Evolutionary conservation across 768 basidiomycete genomes (phyloP).

Genomic region (Suillus plorans): DNA sequence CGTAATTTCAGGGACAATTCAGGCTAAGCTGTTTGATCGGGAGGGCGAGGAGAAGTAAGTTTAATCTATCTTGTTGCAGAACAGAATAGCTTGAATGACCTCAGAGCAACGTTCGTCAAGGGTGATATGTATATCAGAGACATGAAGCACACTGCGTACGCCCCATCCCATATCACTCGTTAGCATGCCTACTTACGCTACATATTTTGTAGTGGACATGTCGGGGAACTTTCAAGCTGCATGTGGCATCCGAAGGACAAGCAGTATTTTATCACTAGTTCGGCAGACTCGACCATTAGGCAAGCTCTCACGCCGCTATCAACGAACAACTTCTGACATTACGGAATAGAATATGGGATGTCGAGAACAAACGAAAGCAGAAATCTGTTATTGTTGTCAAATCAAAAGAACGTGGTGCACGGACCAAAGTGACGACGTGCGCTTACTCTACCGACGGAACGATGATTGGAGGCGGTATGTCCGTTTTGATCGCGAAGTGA

Average conservation of each 20-base stretch:
- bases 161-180: slow-evolving; percentile 16
- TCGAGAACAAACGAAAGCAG: slow-evolving; percentile 89
- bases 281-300: slow-evolving; percentile 96
- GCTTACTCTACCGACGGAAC: slow-evolving; percentile 89
- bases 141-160: slow-evolving; percentile 97
- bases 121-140: slow-evolving; percentile 98
- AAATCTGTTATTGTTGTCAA: slow-evolving; percentile 96
- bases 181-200: slow-evolving; percentile 10
- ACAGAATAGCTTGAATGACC: slow-evolving; percentile 49
- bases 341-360: slow-evolving; percentile 83
- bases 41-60: slow-evolving; percentile 93
- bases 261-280: slow-evolving; percentile 85
- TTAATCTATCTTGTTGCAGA: slow-evolving; percentile 15
- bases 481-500: background rate
- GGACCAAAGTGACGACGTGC: slow-evolving; percentile 88
- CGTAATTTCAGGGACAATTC: slow-evolving; percentile 83
- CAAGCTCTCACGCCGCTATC: slow-evolving; percentile 31
- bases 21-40: slow-evolving; percentile 86
- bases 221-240: slow-evolving; percentile 86
- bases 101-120: slow-evolving; percentile 79
- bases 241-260: slow-evolving; percentile 91
- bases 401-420: slow-evolving; percentile 90
- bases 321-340: slow-evolving; percentile 7
- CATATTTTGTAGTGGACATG: slow-evolving; percentile 72
- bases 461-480: slow-evolving; percentile 82